phyloP scores from a whole-genome alignment of 352 stramenopile genomes.

The Blastocystis sp. region DNA sequence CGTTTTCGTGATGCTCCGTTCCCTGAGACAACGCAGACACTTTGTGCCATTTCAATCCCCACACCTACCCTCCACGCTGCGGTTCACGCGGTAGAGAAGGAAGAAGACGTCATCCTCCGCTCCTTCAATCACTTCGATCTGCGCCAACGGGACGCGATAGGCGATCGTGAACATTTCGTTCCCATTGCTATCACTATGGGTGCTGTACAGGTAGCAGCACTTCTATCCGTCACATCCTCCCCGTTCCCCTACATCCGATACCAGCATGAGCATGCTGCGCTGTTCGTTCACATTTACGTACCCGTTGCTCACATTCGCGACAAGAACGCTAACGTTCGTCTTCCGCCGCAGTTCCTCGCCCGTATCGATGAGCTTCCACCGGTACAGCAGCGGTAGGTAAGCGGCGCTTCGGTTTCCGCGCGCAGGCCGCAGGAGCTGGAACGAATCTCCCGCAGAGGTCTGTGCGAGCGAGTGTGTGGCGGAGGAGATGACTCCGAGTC shows the following conservation, averaged over 20 bases:
- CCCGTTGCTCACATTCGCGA: constrained; percentile 27
- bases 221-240: not conserved
- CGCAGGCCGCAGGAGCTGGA: not conserved
- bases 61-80: constrained; percentile 42
- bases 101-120: not conserved
- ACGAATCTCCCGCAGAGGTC: not conserved
- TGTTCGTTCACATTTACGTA: not conserved
- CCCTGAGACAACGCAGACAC: not conserved
- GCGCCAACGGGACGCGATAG: constrained; percentile 23
- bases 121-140: not conserved
- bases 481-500: constrained; percentile 17
- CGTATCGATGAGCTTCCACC: constrained; percentile 44
- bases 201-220: constrained; percentile 43
- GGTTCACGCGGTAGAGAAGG: constrained; percentile 32
- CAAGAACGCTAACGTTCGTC: not conserved
- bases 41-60: too few species aligned
- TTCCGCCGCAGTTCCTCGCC: not conserved
- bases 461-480: constrained; percentile 14
- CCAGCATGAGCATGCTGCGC: constrained; percentile 7
- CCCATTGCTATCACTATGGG: not conserved
- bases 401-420: not conserved
- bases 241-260: not conserved
- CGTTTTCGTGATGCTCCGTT: not conserved
- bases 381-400: constrained; percentile 27
- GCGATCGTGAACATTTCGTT: not conserved